Conservation (phyloP, 768 basidiomycete genomes). For the Astraeus odoratus region DNA sequence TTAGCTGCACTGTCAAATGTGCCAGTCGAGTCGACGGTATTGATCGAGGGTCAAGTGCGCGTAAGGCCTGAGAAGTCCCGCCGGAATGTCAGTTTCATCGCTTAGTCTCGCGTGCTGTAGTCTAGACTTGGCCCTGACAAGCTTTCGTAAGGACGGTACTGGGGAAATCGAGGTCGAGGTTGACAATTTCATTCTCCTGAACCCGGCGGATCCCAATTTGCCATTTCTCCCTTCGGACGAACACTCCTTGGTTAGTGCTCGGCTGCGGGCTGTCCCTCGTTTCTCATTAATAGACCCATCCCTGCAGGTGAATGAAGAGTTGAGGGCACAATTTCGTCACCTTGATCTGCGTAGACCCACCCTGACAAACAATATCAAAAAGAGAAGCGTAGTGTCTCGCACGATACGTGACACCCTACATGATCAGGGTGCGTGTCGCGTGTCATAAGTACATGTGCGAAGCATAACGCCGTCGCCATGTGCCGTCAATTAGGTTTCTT, state of each 20-base stretch:
- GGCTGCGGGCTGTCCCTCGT: background rate
- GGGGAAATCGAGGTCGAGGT: conserved; percentile 82
- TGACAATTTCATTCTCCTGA: conserved; percentile 63
- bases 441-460: conserved; percentile 5
- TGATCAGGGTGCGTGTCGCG: conserved; percentile 50
- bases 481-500: conserved; percentile 57
- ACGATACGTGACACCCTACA: conserved; percentile 67
- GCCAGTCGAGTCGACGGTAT: conserved; percentile 73
- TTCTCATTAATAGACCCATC: conserved; percentile 1
- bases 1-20: conserved; percentile 48
- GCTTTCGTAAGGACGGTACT: conserved; percentile 41
- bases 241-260: conserved; percentile 58
- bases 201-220: conserved; percentile 61
- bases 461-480: background rate
- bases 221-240: conserved; percentile 84
- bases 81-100: conserved; percentile 44
- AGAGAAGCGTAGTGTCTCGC: conserved; percentile 76
- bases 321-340: conserved; percentile 80
- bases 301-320: conserved; percentile 73
- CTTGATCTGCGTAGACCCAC: conserved; percentile 78
- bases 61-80: conserved; percentile 55
- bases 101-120: conserved; percentile 2
- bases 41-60: conserved; percentile 68
- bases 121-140: conserved; percentile 4
- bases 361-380: conserved; percentile 73